Conservation (phyloP, 2,329 filamentous ascomycete genomes). For the Calcarisporium arbuscula region DNA sequence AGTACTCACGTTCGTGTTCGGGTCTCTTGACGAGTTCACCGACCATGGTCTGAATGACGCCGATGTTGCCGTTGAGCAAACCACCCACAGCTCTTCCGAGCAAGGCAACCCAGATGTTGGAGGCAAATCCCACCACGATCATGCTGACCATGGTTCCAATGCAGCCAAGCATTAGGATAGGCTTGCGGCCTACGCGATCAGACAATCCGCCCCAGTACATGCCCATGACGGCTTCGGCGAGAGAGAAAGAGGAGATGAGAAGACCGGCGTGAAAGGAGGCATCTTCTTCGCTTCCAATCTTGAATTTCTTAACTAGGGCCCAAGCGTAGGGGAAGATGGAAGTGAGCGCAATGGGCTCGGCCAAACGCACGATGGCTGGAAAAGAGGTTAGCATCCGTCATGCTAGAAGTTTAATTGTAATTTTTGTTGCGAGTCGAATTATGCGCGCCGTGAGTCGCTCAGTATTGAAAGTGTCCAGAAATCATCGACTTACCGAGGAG, state of each 20-base stretch:
- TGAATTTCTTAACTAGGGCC: slow-evolving; percentile 71
- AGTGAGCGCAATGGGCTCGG: slow-evolving; percentile 87
- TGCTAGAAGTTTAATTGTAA: background rate
- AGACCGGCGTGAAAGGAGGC: slow-evolving; percentile 84
- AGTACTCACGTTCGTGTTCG: slow-evolving; percentile 74
- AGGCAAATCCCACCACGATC: slow-evolving; percentile 73
- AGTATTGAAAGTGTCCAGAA: background rate
- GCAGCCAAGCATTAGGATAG: slow-evolving; percentile 75
- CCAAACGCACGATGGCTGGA: slow-evolving; percentile 81
- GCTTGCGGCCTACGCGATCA: slow-evolving; percentile 78
- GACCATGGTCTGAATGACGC: slow-evolving; percentile 88
- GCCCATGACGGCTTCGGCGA: slow-evolving; percentile 75
- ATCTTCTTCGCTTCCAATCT: slow-evolving; percentile 65
- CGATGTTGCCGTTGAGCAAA: slow-evolving; percentile 84
- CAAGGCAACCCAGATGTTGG: slow-evolving; percentile 79
- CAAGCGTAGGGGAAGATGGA: slow-evolving; percentile 92
- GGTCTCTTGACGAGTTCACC: slow-evolving; percentile 78
- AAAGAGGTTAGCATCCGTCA: slow-evolving; percentile 11
- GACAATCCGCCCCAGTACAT: slow-evolving; percentile 85
- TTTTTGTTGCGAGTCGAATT: no score
- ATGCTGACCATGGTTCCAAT: slow-evolving; percentile 77
- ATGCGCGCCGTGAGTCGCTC: no score
- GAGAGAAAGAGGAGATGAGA: slow-evolving; percentile 79
- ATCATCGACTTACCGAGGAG: slow-evolving; percentile 60
- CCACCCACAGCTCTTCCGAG: slow-evolving; percentile 71